Evolutionary conservation across 2,329 filamentous ascomycete genomes (phyloP).

Genomic region (Beauveria medogensis): DNA sequence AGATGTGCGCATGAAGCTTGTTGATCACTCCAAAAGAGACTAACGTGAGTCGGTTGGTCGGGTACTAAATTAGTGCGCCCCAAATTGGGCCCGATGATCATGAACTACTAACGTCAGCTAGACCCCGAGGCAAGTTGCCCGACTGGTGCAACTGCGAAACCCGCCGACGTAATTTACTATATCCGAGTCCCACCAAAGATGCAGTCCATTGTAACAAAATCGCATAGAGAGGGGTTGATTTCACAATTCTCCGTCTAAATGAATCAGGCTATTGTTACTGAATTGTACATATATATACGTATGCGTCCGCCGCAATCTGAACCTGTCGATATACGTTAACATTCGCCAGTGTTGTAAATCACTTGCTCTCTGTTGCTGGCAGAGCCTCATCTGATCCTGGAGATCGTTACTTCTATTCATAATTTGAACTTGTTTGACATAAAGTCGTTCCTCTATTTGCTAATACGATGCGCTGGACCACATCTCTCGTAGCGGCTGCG

Average conservation of each 20-base stretch:
- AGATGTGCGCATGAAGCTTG: too few species aligned
- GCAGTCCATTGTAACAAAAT: neutral
- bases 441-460: neutral
- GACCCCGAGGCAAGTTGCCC: too few species aligned
- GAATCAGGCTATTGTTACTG: neutral
- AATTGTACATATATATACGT: neutral
- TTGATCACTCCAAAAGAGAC: too few species aligned
- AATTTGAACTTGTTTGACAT: neutral
- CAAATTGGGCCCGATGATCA: neutral
- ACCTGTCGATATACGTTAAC: neutral
- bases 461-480: conserved; percentile 2
- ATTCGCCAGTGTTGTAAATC: neutral
- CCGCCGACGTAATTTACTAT: neutral
- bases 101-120: neutral
- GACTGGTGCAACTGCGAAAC: neutral
- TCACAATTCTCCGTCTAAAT: neutral
- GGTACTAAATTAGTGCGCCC: too few species aligned
- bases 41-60: too few species aligned
- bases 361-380: neutral
- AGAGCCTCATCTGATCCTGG: neutral
- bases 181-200: neutral
- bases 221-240: neutral
- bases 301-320: neutral
- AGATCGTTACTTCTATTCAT: neutral
- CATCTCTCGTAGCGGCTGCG: neutral